Conservation (phyloP, 345 rosid genomes). For the Dovyalis caffra region DNA sequence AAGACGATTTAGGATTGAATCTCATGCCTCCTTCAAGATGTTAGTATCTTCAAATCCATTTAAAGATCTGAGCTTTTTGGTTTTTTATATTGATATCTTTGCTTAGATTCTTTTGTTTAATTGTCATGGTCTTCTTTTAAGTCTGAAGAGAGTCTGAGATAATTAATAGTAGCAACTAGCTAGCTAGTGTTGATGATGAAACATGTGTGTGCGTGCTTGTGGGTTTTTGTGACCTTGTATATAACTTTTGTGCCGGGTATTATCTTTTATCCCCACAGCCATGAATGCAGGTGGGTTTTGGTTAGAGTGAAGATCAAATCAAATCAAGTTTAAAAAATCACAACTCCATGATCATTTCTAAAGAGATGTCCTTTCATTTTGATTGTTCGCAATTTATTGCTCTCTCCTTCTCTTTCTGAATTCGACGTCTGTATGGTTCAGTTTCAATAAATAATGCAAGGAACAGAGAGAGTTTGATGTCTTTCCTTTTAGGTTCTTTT, state of each 20-base stretch:
- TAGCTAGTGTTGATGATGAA: constrained; percentile 6
- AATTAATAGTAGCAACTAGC: constrained; percentile 23
- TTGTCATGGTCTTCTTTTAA: constrained; percentile 12
- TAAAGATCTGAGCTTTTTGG: constrained; percentile 19
- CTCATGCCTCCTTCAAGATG: constrained; percentile 74
- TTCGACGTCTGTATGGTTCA: constrained; percentile 36
- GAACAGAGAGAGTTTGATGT: constrained; percentile 12
- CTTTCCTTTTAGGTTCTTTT: constrained; percentile 20
- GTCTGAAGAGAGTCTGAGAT: constrained; percentile 20
- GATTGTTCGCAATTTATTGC: constrained; percentile 36
- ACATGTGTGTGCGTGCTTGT: constrained; percentile 36
- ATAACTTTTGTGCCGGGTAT: constrained; percentile 36
- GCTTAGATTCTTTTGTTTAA: constrained; percentile 21
- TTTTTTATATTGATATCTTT: neutral
- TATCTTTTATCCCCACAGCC: constrained; percentile 31
- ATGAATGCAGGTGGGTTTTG: constrained; percentile 46
- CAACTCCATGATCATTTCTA: constrained; percentile 10
- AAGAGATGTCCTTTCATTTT: constrained; percentile 18
- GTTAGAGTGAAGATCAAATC: constrained; percentile 32
- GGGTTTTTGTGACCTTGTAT: constrained; percentile 45
- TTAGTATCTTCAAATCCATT: constrained; percentile 28
- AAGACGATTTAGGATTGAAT: constrained; percentile 77
- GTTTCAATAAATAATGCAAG: constrained; percentile 41
- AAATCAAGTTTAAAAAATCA: constrained; percentile 22
- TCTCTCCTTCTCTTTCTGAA: constrained; percentile 19